Evolutionary conservation across 768 basidiomycete species (phyloP), one percentile per base, ranked within the genome.

Genomic region (Ramaria sp.): DNA sequence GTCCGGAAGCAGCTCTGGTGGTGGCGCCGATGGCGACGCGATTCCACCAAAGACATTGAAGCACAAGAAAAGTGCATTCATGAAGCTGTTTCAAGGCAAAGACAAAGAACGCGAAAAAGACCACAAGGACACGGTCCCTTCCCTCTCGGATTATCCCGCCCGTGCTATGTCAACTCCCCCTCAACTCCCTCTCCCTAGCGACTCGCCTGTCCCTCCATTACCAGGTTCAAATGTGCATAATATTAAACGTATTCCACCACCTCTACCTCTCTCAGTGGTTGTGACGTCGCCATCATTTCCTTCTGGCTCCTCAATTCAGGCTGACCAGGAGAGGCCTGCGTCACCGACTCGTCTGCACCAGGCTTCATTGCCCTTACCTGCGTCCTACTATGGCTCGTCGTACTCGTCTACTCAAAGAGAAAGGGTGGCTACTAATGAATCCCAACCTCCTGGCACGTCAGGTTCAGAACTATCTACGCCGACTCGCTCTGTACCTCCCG

Each of bases 31-130:
- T 13, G 41, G 24, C n/a, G 27, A 27, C 13, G 41, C 44, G 15
- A 48, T 42, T 37, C 63, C 70, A 25, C 70, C 69, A 9, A 83
- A 79, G 60, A 59, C 67, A 1, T 65, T 90, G 48, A 86, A 78
- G 61, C 83, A 83, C 57, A 88, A 85, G 71, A 89, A 84, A 65
- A 89, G 87, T 58, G 88, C 77, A 3, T 87, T 91, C 63, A 78
- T 90, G 82, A 73, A 83, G 49, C 68, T 91, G 10, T 88, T 90
- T 63, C 79, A 82, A 61, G 67, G 65, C 18, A 78, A 68, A 49
- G 68, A 70, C 22, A 74, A 73, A 49, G 76, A 77, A 39, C 30
- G 59, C 16, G 48, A 50, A 10, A 47, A n/a, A 30, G 47, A 28
- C 18, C 12, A 16, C 16, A 52, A 41, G 37, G 51, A 51, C 5